phyloP scores from a whole-genome alignment of 345 rosid species.

The Excoecaria agallocha region DNA sequence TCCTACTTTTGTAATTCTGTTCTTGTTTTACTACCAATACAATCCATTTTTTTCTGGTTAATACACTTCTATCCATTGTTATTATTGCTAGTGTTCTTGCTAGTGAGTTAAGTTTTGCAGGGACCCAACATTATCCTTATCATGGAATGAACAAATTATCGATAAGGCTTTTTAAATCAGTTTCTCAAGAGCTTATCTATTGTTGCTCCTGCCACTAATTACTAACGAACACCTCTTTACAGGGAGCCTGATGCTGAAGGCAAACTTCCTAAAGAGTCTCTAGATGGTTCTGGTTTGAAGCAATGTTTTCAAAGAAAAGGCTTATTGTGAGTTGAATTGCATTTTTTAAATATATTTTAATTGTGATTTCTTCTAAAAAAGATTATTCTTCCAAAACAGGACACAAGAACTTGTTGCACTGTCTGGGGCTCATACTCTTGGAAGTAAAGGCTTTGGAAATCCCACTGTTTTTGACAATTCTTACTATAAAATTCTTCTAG shows the following conservation, averaged over 20 bases:
- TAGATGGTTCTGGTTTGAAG: slow-evolving; percentile 68
- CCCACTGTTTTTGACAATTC: slow-evolving; percentile 72
- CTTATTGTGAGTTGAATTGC: slow-evolving; percentile 64
- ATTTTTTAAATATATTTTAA: neutral
- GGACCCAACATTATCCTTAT: too few relatives aligned
- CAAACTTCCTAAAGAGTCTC: slow-evolving; percentile 73
- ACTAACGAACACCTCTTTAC: too few relatives aligned
- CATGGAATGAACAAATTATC: neutral
- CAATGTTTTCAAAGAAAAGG: slow-evolving; percentile 77
- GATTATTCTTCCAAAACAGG: slow-evolving; percentile 32
- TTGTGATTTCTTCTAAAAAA: neutral
- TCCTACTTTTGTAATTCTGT: too few relatives aligned
- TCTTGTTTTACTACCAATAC: too few relatives aligned
- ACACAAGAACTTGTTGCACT: slow-evolving; percentile 76
- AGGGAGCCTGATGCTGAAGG: slow-evolving; percentile 85
- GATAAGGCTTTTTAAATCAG: neutral
- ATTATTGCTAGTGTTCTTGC: too few relatives aligned
- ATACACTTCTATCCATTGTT: too few relatives aligned
- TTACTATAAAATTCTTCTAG: slow-evolving; percentile 77
- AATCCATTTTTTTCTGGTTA: too few relatives aligned
- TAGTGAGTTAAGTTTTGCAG: too few relatives aligned
- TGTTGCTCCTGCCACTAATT: neutral
- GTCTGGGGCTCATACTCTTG: slow-evolving; percentile 90
- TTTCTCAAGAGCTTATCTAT: neutral
- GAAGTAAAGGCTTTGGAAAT: slow-evolving; percentile 85